These are phyloP conservation scores for Glycine soja DNA, from an alignment of 306 rosid species.

Conservation along the genomic window DNA sequence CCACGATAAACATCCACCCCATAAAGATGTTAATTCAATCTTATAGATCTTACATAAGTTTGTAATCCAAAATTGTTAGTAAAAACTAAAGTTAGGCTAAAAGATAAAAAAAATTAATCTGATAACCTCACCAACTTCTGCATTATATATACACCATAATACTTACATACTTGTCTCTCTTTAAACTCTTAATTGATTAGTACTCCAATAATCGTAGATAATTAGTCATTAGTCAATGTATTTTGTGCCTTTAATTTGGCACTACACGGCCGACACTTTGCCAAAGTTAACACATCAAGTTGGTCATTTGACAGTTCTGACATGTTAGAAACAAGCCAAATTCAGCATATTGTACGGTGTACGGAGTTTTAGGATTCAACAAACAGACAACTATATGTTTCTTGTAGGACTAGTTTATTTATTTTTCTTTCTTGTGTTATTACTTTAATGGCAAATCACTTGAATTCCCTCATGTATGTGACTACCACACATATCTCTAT, in stretches of 20 bases:
- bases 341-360: slow-evolving; percentile 38
- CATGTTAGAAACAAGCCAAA: slow-evolving; percentile 15
- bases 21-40: neutral
- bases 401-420: slow-evolving; percentile 32
- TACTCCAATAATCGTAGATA: neutral
- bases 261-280: neutral
- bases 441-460: neutral
- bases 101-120: neutral
- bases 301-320: neutral
- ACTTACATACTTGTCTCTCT: neutral
- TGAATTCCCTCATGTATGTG: neutral
- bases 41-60: neutral
- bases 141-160: neutral
- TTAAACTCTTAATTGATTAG: neutral
- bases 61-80: neutral
- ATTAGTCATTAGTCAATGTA: neutral
- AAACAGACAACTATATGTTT: neutral
- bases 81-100: too few species aligned
- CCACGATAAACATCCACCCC: neutral
- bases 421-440: neutral
- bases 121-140: neutral
- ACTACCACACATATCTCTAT: slow-evolving; percentile 6
- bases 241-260: neutral
- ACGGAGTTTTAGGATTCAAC: slow-evolving; percentile 37
- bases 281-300: neutral